Percentiles rank a stretch among this genome's conserved stretches.
phyloP scores from a whole-genome alignment of 495 filamentous ascomycete species.

The Clavariopsis aquatica region DNA sequence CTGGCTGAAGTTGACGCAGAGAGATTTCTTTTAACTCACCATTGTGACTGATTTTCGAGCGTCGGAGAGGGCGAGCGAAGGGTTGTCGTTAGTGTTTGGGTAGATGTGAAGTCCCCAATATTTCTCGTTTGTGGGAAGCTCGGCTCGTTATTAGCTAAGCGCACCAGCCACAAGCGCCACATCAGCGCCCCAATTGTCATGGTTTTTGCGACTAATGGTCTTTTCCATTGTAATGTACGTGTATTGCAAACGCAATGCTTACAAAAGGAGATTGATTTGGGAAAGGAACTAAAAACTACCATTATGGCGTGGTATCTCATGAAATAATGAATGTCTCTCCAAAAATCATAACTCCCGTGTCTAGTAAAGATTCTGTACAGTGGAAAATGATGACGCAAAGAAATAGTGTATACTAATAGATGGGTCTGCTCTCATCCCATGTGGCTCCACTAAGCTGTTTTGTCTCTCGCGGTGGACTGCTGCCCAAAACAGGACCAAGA shows the following conservation, averaged over 20 bases:
- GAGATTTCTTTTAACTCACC: conserved; percentile 49
- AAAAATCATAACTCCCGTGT: not conserved
- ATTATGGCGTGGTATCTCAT: conserved; percentile 24
- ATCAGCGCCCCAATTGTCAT: not conserved
- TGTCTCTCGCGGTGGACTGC: conserved; percentile 26
- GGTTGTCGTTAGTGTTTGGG: conserved; percentile 27
- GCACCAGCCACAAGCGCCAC: conserved; percentile 21
- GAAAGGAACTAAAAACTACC: not conserved
- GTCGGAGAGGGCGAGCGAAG: conserved; percentile 12
- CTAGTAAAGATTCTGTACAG: not conserved
- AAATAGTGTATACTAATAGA: conserved; percentile 35
- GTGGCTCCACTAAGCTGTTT: conserved; percentile 7
- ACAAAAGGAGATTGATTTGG: not conserved
- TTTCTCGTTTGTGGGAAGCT: conserved; percentile 27
- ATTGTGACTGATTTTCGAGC: conserved; percentile 60
- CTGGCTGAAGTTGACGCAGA: not conserved
- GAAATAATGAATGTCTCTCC: not conserved
- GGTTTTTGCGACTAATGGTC: no score
- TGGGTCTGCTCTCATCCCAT: conserved; percentile 41
- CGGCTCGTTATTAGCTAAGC: conserved; percentile 25
- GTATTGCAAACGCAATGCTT: no score
- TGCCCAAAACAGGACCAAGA: conserved; percentile 22
- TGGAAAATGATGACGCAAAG: not conserved
- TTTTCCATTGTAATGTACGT: no score
- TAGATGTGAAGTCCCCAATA: conserved; percentile 6